Evolutionary conservation across 2,329 filamentous ascomycete species (phyloP).

Genomic region (Apiospora phragmitis): DNA sequence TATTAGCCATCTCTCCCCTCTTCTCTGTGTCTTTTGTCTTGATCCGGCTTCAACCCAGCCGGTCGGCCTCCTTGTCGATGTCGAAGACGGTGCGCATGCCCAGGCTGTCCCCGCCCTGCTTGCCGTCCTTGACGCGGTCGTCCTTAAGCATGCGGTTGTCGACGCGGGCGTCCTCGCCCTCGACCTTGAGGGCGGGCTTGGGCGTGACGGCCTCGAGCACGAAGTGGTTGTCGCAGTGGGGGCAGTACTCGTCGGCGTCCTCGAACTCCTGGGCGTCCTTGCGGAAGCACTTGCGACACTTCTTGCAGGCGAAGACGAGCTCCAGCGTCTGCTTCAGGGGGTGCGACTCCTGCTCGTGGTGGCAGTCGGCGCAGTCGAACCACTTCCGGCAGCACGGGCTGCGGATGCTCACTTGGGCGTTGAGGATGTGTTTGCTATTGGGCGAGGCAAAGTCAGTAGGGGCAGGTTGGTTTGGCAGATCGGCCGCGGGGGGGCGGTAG

Average conservation of each 20-base stretch:
- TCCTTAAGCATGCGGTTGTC: slow-evolving; percentile 93
- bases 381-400: slow-evolving; percentile 96
- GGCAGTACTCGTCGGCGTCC: slow-evolving; percentile 97
- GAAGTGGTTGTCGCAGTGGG: slow-evolving; percentile 98
- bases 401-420: slow-evolving; percentile 94
- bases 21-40: too few species aligned
- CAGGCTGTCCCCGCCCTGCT: neutral
- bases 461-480: neutral
- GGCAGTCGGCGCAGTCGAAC: slow-evolving; percentile 98
- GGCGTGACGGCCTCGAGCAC: slow-evolving; percentile 86
- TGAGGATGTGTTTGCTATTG: slow-evolving; percentile 91
- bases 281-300: slow-evolving; percentile 97
- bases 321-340: slow-evolving; percentile 75
- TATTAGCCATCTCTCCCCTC: neutral
- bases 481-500: neutral
- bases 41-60: slow-evolving; percentile 68
- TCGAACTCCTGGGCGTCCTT: slow-evolving; percentile 93
- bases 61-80: slow-evolving; percentile 71
- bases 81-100: slow-evolving; percentile 71
- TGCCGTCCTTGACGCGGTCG: slow-evolving; percentile 67
- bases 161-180: slow-evolving; percentile 85
- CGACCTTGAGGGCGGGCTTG: slow-evolving; percentile 79
- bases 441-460: neutral
- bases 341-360: slow-evolving; percentile 78
- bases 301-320: slow-evolving; percentile 97